These are phyloP conservation scores for Pichia eremophila DNA, from an alignment of 805 yeast species.

Conservation along the genomic window DNA sequence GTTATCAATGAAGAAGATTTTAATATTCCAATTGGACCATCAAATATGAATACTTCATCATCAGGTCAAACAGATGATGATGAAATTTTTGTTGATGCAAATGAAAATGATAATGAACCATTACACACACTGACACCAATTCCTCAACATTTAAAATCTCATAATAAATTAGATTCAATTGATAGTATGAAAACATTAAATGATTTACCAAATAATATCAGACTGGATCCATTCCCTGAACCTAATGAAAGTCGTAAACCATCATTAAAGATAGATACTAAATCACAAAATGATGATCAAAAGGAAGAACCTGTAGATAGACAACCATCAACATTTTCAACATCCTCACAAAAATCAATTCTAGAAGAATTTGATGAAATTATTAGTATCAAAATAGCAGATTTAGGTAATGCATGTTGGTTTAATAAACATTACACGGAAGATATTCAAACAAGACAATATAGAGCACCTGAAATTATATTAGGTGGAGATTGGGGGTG, in stretches of 20 bases:
- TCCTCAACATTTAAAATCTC: neutral
- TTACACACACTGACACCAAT: slow-evolving; percentile 9
- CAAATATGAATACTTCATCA: no score
- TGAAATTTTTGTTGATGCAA: slow-evolving; percentile 21
- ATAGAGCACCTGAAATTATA: slow-evolving; percentile 56
- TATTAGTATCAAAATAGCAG: slow-evolving; percentile 50
- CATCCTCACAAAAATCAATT: slow-evolving; percentile 4
- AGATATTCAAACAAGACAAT: slow-evolving; percentile 62
- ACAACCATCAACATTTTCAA: neutral
- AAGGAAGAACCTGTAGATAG: neutral
- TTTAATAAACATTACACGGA: slow-evolving; percentile 52
- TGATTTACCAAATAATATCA: neutral
- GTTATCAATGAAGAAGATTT: slow-evolving; percentile 2
- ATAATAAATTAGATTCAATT: neutral
- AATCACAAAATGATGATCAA: neutral
- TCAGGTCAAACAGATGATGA: slow-evolving; percentile 1
- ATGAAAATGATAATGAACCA: slow-evolving; percentile 5
- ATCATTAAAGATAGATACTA: neutral
- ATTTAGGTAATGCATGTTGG: slow-evolving; percentile 66
- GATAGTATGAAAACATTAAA: neutral
- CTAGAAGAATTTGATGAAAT: slow-evolving; percentile 23
- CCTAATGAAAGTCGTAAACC: slow-evolving; percentile 1
- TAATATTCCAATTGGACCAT: no score
- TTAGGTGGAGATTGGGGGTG: slow-evolving; percentile 55
- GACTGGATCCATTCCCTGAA: slow-evolving; percentile 3